Base-by-base conservation (phyloP, 257 asterid species). In the Rubia yunnanensis region DNA sequence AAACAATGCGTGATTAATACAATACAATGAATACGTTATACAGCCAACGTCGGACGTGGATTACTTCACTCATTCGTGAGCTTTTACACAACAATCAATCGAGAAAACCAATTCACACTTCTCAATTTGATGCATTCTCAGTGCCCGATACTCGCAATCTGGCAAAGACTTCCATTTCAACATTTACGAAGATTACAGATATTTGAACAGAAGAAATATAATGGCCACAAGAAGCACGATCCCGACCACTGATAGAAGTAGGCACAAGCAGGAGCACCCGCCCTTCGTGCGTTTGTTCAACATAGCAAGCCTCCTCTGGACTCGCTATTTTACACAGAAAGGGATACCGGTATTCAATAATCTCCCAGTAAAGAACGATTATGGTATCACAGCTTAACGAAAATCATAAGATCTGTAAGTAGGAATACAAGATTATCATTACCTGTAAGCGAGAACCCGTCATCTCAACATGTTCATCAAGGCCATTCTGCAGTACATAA, bases 211-310 rank as follows among this genome's bases (percentile, higher is more conserved):
- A 76, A 88, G 6, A 50, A 81, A 90, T 81, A 88, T 85, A 32
- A 85, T 85, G 5, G 74, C 77, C 60, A 85, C 62, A 80, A 94
- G 81, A 53, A 68, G 71, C 28, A 83, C 79, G 44, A 94, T 89
- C 64, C 96, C 99, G 1, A 90, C 60, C 9, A 86, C 91, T 10
- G 95, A 74, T 30, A 85, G 50, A 56, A 85, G 81, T 81, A 94
- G 68, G 73, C 83, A 59, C 80, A 86, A 52, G 91, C 97, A 94
- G 64, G 99, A 83, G 86, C 99, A 94, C 67, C 95, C 95, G 44
- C 94, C 97, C 79, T 84, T 88, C 1, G 95, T 84, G 49, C 88
- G 84, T 65, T 86, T 88, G 70, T 82, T 91, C 83, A 91, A 61
- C 32, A 78, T 78, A 31, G 94, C 94, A 60, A 91, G 98, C 85